Base-by-base conservation (phyloP, 2,329 filamentous ascomycete genomes). In the Alternaria sp. region DNA sequence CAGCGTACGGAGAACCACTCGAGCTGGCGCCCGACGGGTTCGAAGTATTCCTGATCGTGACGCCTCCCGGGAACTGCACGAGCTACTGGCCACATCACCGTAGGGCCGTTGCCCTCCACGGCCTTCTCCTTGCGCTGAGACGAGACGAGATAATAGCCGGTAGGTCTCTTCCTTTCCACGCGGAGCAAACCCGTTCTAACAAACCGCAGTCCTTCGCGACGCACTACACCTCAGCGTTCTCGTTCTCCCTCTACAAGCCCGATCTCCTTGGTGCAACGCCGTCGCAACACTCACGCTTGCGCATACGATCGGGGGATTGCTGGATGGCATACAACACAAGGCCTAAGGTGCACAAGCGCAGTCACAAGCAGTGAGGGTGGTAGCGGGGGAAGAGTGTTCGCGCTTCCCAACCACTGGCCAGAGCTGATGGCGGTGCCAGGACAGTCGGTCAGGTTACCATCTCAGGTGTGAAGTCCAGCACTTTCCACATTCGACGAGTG, bases 391-490 rank as follows among this genome's bases (percentile, higher is more conserved):
- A 26, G 9, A 8, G 25, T 8, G 23, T 15, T 36, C n/a, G 32
- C 32, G 5, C 0, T 36, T 36, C 32, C 15, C 0, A 3, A 0
- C 15, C 1, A 36, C 32, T 36, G 32, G 0, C 32, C 15, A 9
- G 15, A 36, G 32, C 32, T n/a, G 15, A 36, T 36, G 32, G 32
- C 32, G 32, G 32, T 1, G 32, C 9, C 15, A 2, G 32, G 32
- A 15, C 32, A 1, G 32, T 36, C 32, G 15, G 15, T 5, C 15
- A 36, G 32, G 0, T 36, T n/a, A n/a, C 15, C 32, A 36, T 36
- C 15, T n/a, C 32, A 36, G 0, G 32, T 1, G 1, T 1, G 32
- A 36, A 36, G 15, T n/a, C 32, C 15, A 36, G 32, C 13, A 28
- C 25, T 26, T 26, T 26, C 25, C 25, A 26, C 25, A 26, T 26